A percentile compares a stretch with the other conserved stretches of the same genome.
These are phyloP conservation scores for Cryphonectria parasitica DNA, from an alignment of 2,329 filamentous ascomycete species.

Conservation along the genomic window DNA sequence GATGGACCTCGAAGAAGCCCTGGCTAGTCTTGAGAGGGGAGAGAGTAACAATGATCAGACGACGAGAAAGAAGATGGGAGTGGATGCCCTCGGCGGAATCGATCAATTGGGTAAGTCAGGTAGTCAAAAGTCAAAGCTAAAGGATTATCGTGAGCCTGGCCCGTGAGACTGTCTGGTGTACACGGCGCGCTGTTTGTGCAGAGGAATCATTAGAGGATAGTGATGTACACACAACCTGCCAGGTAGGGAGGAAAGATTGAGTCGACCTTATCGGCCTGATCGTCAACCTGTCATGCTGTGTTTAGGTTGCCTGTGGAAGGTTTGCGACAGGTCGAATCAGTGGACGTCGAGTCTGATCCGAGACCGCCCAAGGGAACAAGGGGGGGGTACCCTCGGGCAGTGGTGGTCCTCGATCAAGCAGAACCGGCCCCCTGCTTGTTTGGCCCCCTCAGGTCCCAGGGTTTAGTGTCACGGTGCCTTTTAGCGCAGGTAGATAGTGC, in stretches of 20 bases:
- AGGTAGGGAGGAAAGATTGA: not conserved
- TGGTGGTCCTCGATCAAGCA: not conserved
- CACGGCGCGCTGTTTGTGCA: not conserved
- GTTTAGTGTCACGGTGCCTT: not conserved
- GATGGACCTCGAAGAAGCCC: slow-evolving; percentile 6
- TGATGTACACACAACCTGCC: not conserved
- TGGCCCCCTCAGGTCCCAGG: not conserved
- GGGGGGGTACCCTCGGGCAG: not conserved
- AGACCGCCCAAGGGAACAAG: slow-evolving; percentile 3
- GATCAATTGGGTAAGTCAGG: not conserved
- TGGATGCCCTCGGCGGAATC: not conserved
- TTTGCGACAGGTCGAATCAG: slow-evolving; percentile 12
- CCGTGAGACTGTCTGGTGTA: not conserved
- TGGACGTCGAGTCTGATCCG: slow-evolving; percentile 9
- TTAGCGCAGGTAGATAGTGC: no score
- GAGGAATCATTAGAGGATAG: not conserved
- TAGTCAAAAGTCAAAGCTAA: not conserved
- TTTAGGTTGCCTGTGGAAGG: not conserved
- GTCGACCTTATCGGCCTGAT: slow-evolving; percentile 2
- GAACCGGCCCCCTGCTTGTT: not conserved
- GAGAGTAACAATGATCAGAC: not conserved
- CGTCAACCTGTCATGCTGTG: not conserved
- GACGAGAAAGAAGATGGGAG: not conserved
- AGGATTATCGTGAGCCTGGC: not conserved
- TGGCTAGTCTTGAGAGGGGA: not conserved